A percentile compares a stretch with the other conserved stretches of the same genome.
These are phyloP conservation scores for Pleurostoma richardsiae DNA, from an alignment of 2,329 filamentous ascomycete genomes.

Conservation along the genomic window DNA sequence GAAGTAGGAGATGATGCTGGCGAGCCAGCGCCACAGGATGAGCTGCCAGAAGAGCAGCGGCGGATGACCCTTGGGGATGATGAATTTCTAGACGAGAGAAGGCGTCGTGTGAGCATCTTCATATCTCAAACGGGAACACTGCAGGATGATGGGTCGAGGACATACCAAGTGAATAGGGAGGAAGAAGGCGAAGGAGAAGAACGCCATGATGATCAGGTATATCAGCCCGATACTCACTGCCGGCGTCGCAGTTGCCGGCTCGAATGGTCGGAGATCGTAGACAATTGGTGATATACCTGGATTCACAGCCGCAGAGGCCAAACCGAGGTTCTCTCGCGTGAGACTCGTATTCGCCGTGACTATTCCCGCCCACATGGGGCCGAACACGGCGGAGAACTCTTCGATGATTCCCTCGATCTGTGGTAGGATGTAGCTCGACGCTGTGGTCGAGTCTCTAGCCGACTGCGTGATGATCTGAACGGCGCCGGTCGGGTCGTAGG, in stretches of 20 bases:
- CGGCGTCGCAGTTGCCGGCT: slow-evolving; percentile 47
- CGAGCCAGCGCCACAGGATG: slow-evolving; percentile 51
- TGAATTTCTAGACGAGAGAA: slow-evolving; percentile 33
- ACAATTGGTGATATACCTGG: slow-evolving; percentile 20
- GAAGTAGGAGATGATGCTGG: slow-evolving; percentile 53
- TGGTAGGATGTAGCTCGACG: slow-evolving; percentile 47
- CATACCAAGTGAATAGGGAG: slow-evolving; percentile 53
- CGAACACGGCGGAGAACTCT: slow-evolving; percentile 41
- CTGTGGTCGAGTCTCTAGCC: slow-evolving; percentile 51
- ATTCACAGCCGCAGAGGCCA: slow-evolving; percentile 21
- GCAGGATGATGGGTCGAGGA: background rate
- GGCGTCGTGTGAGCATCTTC: no score
- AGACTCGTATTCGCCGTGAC: slow-evolving; percentile 33
- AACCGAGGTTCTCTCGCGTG: slow-evolving; percentile 18
- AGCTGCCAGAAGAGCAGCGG: slow-evolving; percentile 54
- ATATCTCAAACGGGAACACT: background rate
- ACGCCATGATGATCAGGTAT: slow-evolving; percentile 62
- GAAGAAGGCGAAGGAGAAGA: slow-evolving; percentile 63
- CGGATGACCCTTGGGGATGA: slow-evolving; percentile 48
- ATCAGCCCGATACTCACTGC: slow-evolving; percentile 59
- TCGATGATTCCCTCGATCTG: slow-evolving; percentile 40
- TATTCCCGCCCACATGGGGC: slow-evolving; percentile 33
- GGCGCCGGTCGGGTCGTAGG: slow-evolving; percentile 55
- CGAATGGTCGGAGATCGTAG: slow-evolving; percentile 55
- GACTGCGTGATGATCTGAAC: slow-evolving; percentile 51